Evolutionary conservation across 495 filamentous ascomycete genomes (phyloP).

Genomic region (Aspergillus olivimuriae): DNA sequence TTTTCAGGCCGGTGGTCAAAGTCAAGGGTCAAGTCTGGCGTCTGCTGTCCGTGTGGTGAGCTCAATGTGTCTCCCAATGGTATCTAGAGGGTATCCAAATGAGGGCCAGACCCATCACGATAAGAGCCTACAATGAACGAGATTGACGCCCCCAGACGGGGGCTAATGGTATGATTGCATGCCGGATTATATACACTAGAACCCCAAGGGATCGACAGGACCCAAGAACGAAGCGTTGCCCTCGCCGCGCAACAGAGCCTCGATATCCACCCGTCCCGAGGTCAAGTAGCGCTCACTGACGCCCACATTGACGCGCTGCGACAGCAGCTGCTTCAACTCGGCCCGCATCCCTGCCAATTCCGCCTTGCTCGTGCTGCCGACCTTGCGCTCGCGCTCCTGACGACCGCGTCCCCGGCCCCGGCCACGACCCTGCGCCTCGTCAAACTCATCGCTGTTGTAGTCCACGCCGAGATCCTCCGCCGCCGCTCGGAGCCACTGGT

Average conservation of each 20-base stretch:
- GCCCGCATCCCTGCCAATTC: constrained; percentile 52
- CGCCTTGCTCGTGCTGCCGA: constrained; percentile 57
- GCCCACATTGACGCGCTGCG: constrained; percentile 76
- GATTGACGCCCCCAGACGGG: too few relatives aligned
- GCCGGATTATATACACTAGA: constrained; percentile 27
- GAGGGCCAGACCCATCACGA: too few relatives aligned
- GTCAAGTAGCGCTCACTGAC: constrained; percentile 90
- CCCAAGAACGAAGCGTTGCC: constrained; percentile 57
- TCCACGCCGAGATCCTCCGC: constrained; percentile 94
- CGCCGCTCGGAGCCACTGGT: constrained; percentile 75
- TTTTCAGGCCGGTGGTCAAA: too few relatives aligned
- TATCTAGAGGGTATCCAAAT: too few relatives aligned
- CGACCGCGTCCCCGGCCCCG: constrained; percentile 63
- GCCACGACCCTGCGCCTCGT: constrained; percentile 54
- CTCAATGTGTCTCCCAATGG: too few relatives aligned
- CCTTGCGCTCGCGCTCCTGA: constrained; percentile 68
- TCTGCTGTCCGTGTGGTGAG: too few relatives aligned
- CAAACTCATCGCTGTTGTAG: constrained; percentile 82
- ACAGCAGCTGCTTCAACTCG: constrained; percentile 49
- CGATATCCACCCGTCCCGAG: constrained; percentile 71
- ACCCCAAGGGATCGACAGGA: constrained; percentile 46
- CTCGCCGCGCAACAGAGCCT: constrained; percentile 63
- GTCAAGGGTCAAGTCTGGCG: too few relatives aligned
- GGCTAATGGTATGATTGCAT: too few relatives aligned
- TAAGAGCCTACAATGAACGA: too few relatives aligned